Evolutionary conservation across 2,329 filamentous ascomycete species (phyloP), one percentile per base, ranked within the genome.

Genomic region (Mycosphaerella sp.): DNA sequence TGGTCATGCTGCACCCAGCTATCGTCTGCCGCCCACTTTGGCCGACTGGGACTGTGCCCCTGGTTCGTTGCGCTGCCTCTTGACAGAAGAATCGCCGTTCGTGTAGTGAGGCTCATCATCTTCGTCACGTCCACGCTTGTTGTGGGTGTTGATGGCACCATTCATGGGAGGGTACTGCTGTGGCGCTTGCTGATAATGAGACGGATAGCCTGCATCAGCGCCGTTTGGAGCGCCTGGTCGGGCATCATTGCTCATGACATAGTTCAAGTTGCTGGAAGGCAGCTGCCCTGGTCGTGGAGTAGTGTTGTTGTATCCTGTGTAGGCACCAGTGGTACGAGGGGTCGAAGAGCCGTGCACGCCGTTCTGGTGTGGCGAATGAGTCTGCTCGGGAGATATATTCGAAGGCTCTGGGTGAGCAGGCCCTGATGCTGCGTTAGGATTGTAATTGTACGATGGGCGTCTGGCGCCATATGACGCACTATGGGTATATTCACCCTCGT

Each of bases 241-340:
- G n/a, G 66, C 60, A 10, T 81, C 72, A 67, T 88, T 89, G 69
- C 86, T 91, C 75, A 95, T 90, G 59, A 95, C 86, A 70, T 84
- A 95, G 78, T 95, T 95, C 48, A 95, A 76, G 67, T 84, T 95
- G 76, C 88, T 91, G 0, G 87, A 84, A 3, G 86, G 80, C 56
- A 83, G 78, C 42, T 76, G 74, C 54, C 78, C 75, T 7, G 80
- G 77, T 41, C 89, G 84, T 21, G 90, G 89, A 46, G 91, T 86
- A 0, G 89, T 91, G 68, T 78, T 86, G 73, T 95, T 95, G 26
- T 84, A 85, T 44, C 73, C 72, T 48, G 79, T 70, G 68, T 95
- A 96, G 0, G 85, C 80, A 8, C 82, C 79, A 4, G 89, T 81
- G 0, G 88, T 95, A 62, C 91, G 83, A 9, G 91, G 90, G 17